Percentiles rank a stretch among this genome's conserved stretches.
Evolutionary conservation across 2,329 filamentous ascomycete species (phyloP).

Genomic region (Zymoseptoria ardabiliae): DNA sequence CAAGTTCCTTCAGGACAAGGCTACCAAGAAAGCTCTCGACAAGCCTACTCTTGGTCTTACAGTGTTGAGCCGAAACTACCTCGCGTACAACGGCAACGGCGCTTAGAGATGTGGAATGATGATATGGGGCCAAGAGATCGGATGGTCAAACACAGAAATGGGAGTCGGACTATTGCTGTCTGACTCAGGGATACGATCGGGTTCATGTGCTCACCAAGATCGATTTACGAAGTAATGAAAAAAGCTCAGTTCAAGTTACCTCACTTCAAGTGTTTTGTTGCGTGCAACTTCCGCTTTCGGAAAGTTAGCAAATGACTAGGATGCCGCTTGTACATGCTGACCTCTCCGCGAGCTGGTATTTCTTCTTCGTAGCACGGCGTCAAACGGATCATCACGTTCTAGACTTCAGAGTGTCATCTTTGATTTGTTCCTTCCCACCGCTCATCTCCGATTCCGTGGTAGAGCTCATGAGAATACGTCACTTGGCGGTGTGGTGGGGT

Average conservation of each 20-base stretch:
- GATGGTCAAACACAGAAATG: neutral
- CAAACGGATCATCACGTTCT: neutral
- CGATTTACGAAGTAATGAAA: neutral
- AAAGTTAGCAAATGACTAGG: neutral
- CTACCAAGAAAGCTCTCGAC: slow-evolving; percentile 31
- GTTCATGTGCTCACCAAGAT: neutral
- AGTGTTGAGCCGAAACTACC: slow-evolving; percentile 41
- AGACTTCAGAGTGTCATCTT: neutral
- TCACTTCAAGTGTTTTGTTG: neutral
- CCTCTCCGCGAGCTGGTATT: neutral
- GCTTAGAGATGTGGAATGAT: slow-evolving; percentile 3
- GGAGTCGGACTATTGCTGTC: neutral
- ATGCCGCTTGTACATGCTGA: neutral
- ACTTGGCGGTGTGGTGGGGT: neutral
- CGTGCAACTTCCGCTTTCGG: neutral
- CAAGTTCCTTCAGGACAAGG: slow-evolving; percentile 39
- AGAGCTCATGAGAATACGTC: neutral
- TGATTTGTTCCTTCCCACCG: neutral
- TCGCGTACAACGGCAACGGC: slow-evolving; percentile 48
- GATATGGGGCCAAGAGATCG: neutral
- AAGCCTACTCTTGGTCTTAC: slow-evolving; percentile 22
- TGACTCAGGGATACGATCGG: neutral
- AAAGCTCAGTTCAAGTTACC: neutral
- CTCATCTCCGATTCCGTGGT: neutral
- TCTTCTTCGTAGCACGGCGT: neutral